Evolutionary conservation across 495 filamentous ascomycete genomes (phyloP), one percentile per base, ranked within the genome.

Genomic region (Chaetomium cochliodes): DNA sequence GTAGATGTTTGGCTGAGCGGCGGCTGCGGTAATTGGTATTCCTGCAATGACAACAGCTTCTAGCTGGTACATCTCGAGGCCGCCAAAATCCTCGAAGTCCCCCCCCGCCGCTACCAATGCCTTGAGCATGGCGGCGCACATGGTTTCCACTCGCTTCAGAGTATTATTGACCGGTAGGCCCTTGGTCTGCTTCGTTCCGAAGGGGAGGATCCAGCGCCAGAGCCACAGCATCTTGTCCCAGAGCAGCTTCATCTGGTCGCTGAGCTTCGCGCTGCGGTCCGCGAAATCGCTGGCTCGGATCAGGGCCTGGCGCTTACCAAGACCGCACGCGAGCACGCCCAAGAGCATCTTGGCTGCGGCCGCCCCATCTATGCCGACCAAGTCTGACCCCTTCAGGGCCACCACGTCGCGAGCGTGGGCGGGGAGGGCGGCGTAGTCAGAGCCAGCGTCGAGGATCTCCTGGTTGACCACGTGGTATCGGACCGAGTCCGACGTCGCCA

Each of bases 211-310:
- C 62, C 62, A 68, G 12, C 23, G 50, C 0, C 26, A 8, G 11
- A 68, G 58, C 62, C 62, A 68, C 63, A 68, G 54, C 33, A 26
- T 22, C 42, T 68, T 68, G 42, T 68, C 66, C 58, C 61, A 68
- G 42, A 62, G 59, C 2, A 59, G 22, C 66, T 68, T 68, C 41
- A 63, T 37, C n/a, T 65, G 56, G 11, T 30, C n/a, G 44, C 42
- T 50, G 16, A 56, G 57, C 5, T 7, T 23, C 4, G 22, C 52
- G 23, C 3, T 23, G 1, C 53, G 64, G 25, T 13, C 12, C 12
- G 1, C 22, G 5, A 66, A 42, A 18, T 46, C 33, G 0, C 11
- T 0, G 9, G 33, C 5, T 37, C 33, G 33, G 25, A 1, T 15
- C 22, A 62, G 22, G 23, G n/a, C 58, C 1, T 52, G 3, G 9